Base-by-base conservation (phyloP, 495 filamentous ascomycete species). In the Penicillium ochrochloron region DNA sequence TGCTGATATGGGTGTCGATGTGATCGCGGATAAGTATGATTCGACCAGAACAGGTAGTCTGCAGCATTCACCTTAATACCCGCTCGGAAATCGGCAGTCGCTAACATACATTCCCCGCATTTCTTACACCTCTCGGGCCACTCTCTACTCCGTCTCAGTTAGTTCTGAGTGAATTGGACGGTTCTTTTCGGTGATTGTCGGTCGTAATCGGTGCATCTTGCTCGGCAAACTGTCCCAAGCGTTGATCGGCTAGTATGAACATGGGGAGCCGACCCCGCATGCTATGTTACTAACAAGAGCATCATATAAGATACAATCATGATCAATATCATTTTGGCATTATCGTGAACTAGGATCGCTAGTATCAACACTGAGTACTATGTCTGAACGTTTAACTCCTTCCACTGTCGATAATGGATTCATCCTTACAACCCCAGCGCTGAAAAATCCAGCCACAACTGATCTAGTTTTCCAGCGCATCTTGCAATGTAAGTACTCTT, bases 111-210 rank as follows among this genome's bases (percentile, higher is more conserved):
- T 46, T 44, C 39, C 57, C 57, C 57, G 57, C 57, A 59, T 46
- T 57, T 59, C 21, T 27, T 27, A 31, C 4, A 27, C 57, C 15
- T 42, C 5, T 29, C 6, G 57, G 12, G 7, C 42, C 41, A 42
- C 15, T 19, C 23, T n/a, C n/a, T n/a, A 19, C 33, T 1, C 7
- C 3, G 15, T 27, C 12, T 5, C 37, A 44, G 15, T 0, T 17
- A 21, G 25, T 1, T 31, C 10, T 1, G 23, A 34, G 4, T 17
- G 12, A 41, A 27, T 17, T 6, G 8, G 8, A 41, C 50, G 48
- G 62, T 51, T 1, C 0, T 48, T 54, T 25, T 70, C 65, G 68
- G 68, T 60, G 59, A 57, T 70, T 25, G 19, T 70, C 68, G 68
- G 68, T 60, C 53, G 41, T 41, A 5, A 21, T 67, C 64, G 65